These are phyloP conservation scores for Lipomyces chichibuensis DNA, from an alignment of 805 yeast genomes.

Conservation along the genomic window DNA sequence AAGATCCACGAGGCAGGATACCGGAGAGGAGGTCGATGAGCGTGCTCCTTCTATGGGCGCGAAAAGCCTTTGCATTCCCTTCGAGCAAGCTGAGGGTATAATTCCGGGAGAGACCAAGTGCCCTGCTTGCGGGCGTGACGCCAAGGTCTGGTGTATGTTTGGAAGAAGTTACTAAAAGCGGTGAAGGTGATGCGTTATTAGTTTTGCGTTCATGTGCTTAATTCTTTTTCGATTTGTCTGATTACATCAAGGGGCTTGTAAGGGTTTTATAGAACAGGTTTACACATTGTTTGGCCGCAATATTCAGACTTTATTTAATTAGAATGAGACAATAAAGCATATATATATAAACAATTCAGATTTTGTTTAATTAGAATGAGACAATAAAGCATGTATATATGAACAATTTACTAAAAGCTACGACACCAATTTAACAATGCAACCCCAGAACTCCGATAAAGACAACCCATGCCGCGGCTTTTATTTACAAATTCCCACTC, in stretches of 20 bases:
- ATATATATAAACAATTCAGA: background rate
- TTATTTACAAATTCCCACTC: background rate
- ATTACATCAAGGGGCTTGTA: background rate
- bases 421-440: background rate
- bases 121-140: constrained; percentile 76
- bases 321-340: background rate
- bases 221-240: background rate
- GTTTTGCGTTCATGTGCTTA: background rate
- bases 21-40: constrained; percentile 83
- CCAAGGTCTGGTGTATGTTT: constrained; percentile 85
- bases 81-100: constrained; percentile 68
- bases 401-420: background rate
- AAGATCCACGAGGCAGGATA: constrained; percentile 72
- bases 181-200: background rate
- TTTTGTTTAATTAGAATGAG: background rate
- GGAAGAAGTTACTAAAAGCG: constrained; percentile 83
- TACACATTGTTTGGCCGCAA: background rate
- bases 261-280: background rate
- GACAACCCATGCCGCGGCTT: background rate
- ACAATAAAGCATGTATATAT: background rate
- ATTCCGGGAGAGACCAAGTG: constrained; percentile 74
- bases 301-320: background rate
- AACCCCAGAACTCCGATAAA: constrained; percentile 5
- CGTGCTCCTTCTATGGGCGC: constrained; percentile 99
- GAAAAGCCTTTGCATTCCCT: constrained; percentile 95